phyloP scores from a whole-genome alignment of 2,329 filamentous ascomycete species.

The Plectosphaerella cucumerina region DNA sequence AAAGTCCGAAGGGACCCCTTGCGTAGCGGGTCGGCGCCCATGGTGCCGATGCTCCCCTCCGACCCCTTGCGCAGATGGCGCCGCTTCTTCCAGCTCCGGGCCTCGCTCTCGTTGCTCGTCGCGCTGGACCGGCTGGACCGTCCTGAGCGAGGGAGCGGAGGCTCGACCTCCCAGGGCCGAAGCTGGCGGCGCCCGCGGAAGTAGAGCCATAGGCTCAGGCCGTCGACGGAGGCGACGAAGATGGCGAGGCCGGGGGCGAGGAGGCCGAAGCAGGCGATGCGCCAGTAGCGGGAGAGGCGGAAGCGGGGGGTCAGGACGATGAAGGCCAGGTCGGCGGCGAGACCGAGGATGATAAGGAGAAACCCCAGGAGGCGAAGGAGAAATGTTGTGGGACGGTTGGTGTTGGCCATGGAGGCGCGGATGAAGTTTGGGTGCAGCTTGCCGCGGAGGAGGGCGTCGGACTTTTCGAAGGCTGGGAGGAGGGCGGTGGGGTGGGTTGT shows the following conservation, averaged over 20 bases:
- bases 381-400: slow-evolving; percentile 26
- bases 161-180: slow-evolving; percentile 30
- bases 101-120: slow-evolving; percentile 18
- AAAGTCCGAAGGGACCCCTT: slow-evolving; percentile 17
- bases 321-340: slow-evolving; percentile 25
- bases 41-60: slow-evolving; percentile 6
- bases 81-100: slow-evolving; percentile 20
- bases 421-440: slow-evolving; percentile 35
- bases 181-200: slow-evolving; percentile 25
- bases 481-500: slow-evolving; percentile 42
- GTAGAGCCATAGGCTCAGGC: slow-evolving; percentile 31
- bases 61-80: slow-evolving; percentile 10
- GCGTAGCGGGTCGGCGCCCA: slow-evolving; percentile 14
- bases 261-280: slow-evolving; percentile 23
- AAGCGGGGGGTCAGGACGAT: slow-evolving; percentile 19
- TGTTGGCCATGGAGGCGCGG: slow-evolving; percentile 31
- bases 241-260: slow-evolving; percentile 30
- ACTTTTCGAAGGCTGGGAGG: slow-evolving; percentile 29
- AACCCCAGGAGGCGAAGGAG: slow-evolving; percentile 21
- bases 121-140: slow-evolving; percentile 13
- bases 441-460: slow-evolving; percentile 30
- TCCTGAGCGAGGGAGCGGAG: slow-evolving; percentile 6
- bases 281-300: slow-evolving; percentile 16
- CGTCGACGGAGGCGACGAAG: slow-evolving; percentile 27
- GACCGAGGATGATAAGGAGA: slow-evolving; percentile 16